phyloP scores from a whole-genome alignment of 164 flowering plant species.

The Liriodendron chinense region DNA sequence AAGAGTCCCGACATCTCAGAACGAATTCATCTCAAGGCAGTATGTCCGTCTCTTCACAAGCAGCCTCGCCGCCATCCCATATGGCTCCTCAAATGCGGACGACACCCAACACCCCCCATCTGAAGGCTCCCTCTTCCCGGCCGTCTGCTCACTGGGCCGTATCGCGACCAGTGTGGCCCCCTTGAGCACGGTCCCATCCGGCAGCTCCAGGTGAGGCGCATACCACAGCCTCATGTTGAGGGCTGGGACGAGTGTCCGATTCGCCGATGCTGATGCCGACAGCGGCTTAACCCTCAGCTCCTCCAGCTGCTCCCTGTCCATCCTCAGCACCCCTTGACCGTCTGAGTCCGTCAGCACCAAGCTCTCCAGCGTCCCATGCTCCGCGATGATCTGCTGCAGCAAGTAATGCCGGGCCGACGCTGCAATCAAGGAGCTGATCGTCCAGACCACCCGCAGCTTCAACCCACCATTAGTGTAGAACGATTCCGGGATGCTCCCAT shows the following conservation, averaged over 20 bases:
- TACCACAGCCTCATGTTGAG: conserved; percentile 87
- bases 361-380: conserved; percentile 69
- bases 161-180: conserved; percentile 95
- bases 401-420: conserved; percentile 87
- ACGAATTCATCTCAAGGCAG: conserved; percentile 92
- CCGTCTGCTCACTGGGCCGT: conserved; percentile 65
- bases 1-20: conserved; percentile 21
- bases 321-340: conserved; percentile 82
- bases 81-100: conserved; percentile 72
- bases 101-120: conserved; percentile 58
- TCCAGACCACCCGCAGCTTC: conserved; percentile 87
- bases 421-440: conserved; percentile 79
- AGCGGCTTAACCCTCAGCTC: conserved; percentile 88
- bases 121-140: conserved; percentile 41
- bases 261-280: conserved; percentile 77
- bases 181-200: conserved; percentile 62
- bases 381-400: conserved; percentile 78
- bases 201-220: conserved; percentile 72
- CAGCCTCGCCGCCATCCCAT: conserved; percentile 68
- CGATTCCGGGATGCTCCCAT: conserved; percentile 86
- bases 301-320: conserved; percentile 82
- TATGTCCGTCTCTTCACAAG: conserved; percentile 76
- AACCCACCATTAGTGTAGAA: conserved; percentile 91
- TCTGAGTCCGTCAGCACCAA: conserved; percentile 77
- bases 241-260: conserved; percentile 85